phyloP scores from a whole-genome alignment of 768 basidiomycete genomes.

The Podaxis carcinomalis region DNA sequence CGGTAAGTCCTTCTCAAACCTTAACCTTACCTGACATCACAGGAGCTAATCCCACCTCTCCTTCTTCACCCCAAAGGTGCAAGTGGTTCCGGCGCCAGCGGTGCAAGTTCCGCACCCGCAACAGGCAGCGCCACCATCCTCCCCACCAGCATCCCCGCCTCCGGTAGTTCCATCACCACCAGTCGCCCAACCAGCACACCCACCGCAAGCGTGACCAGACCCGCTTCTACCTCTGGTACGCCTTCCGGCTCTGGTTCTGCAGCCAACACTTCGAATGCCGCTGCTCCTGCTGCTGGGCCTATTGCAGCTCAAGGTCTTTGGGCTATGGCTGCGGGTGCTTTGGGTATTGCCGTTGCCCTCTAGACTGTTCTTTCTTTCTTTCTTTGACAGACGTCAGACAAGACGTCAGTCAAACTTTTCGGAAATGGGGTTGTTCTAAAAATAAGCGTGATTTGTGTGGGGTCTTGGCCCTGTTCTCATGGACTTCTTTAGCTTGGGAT shows the following conservation, averaged over 20 bases:
- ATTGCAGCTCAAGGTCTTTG: background rate
- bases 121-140: background rate
- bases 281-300: background rate
- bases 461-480: background rate
- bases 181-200: background rate
- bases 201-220: background rate
- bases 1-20: background rate
- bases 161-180: background rate
- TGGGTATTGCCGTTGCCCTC: conserved; percentile 6
- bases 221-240: background rate
- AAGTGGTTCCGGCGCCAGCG: background rate
- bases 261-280: background rate
- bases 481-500: background rate
- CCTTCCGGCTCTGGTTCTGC: background rate
- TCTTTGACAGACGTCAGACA: background rate
- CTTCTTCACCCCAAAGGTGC: no score
- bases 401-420: background rate
- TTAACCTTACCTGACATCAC: background rate
- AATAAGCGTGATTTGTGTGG: background rate
- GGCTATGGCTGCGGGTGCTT: conserved; percentile 6
- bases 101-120: background rate
- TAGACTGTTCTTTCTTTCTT: no score
- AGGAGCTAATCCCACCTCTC: background rate
- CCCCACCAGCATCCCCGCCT: background rate
- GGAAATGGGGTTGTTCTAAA: background rate